Evolutionary conservation across 176 grass and related monocot species (phyloP).

Genomic region (Zizania latifolia): DNA sequence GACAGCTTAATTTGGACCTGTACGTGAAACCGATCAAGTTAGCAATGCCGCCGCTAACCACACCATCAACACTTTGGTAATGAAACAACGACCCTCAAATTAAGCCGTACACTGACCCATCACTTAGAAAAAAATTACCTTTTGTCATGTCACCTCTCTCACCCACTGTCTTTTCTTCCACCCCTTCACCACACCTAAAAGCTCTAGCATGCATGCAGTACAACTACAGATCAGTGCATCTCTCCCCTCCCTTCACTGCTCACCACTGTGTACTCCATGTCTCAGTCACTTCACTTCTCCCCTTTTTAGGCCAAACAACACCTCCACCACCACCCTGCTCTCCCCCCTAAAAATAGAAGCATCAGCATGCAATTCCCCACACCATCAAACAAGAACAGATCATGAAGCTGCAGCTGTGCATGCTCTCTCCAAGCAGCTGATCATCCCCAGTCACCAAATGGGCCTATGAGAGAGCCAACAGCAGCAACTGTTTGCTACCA

Average conservation of each 20-base stretch:
- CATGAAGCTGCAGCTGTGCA: constrained; percentile 28
- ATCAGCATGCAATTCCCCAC: constrained; percentile 30
- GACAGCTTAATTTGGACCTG: background rate
- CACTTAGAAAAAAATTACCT: constrained; percentile 28
- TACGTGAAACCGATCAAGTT: background rate
- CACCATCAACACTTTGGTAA: background rate
- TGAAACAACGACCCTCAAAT: background rate
- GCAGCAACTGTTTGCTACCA: background rate
- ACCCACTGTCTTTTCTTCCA: constrained; percentile 30
- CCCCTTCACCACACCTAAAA: constrained; percentile 42
- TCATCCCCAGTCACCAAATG: constrained; percentile 29
- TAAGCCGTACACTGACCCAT: constrained; percentile 7
- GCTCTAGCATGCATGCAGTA: constrained; percentile 43
- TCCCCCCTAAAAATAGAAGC: constrained; percentile 53
- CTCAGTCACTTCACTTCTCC: constrained; percentile 56
- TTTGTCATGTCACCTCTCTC: constrained; percentile 69
- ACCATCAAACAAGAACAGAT: constrained; percentile 30
- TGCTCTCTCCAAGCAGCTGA: constrained; percentile 24
- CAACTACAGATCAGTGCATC: constrained; percentile 22
- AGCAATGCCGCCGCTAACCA: constrained; percentile 1
- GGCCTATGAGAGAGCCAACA: constrained; percentile 31
- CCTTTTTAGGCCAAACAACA: constrained; percentile 86
- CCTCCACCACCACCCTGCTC: constrained; percentile 21
- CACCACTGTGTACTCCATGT: constrained; percentile 18
- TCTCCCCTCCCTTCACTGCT: background rate